Conservation (phyloP, 2,329 filamentous ascomycete species). For the Amesomyces nigricolor region DNA sequence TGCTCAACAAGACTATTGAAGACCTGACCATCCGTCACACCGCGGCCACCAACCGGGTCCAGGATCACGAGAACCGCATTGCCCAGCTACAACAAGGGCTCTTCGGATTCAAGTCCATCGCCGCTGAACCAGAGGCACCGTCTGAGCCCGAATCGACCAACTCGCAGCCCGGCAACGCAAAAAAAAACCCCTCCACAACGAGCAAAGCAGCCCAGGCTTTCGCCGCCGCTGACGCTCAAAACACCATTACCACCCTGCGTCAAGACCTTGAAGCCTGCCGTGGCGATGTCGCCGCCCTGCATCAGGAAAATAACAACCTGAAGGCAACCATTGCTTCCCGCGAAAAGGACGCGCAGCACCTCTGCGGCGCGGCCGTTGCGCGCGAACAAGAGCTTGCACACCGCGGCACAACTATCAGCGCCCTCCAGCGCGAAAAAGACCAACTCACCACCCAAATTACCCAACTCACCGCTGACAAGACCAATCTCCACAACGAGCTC, state of each 20-base stretch:
- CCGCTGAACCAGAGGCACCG: not conserved
- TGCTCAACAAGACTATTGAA: not conserved
- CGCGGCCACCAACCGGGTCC: not conserved
- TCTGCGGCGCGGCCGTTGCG: no score
- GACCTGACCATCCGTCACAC: not conserved
- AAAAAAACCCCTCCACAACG: not conserved
- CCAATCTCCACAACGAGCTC: not conserved
- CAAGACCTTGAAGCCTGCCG: no score
- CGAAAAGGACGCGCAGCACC: no score
- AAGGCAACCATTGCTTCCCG: no score
- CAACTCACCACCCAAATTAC: not conserved
- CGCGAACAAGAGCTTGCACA: no score
- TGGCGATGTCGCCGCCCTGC: no score
- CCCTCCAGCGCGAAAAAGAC: not conserved
- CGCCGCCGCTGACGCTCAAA: not conserved
- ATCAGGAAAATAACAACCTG: no score
- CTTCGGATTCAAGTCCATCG: not conserved
- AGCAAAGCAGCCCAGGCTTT: not conserved
- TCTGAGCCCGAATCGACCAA: no score
- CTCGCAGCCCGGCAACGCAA: no score
- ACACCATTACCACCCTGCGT: no score
- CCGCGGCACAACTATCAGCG: not conserved
- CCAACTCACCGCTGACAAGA: not conserved
- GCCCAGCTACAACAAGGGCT: not conserved
- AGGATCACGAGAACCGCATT: not conserved